Conservation (phyloP, 1,139 yeast genomes). For the Kazachstania sp. region DNA sequence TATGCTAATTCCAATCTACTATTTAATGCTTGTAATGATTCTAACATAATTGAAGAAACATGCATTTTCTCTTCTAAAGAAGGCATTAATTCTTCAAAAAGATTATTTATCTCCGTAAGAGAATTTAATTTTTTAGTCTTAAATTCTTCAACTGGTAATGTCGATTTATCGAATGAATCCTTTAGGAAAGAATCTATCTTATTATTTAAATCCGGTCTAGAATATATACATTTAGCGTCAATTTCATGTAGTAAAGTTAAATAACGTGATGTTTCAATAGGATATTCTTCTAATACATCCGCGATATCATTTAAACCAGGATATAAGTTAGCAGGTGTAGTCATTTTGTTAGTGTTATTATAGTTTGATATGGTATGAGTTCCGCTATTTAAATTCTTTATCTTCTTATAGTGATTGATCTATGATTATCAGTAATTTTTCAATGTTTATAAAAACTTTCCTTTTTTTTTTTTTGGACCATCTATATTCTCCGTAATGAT, state of each 20-base stretch:
- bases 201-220: slow-evolving; percentile 58
- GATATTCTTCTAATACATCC: slow-evolving; percentile 88
- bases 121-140: slow-evolving; percentile 28
- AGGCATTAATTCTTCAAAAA: slow-evolving; percentile 70
- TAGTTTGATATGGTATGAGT: too few relatives aligned
- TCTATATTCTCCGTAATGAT: too few relatives aligned
- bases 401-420: not conserved
- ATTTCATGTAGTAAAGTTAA: slow-evolving; percentile 85
- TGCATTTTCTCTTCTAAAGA: slow-evolving; percentile 96
- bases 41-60: slow-evolving; percentile 87
- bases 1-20: slow-evolving; percentile 73
- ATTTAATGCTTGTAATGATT: slow-evolving; percentile 60
- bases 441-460: not conserved
- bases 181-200: slow-evolving; percentile 45
- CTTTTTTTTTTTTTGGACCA: too few relatives aligned
- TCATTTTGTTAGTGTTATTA: slow-evolving; percentile 11
- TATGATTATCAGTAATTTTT: not conserved
- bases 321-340: slow-evolving; percentile 32
- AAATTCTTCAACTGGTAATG: slow-evolving; percentile 21
- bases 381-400: too few relatives aligned
- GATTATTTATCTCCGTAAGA: slow-evolving; percentile 36
- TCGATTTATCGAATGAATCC: slow-evolving; percentile 5
- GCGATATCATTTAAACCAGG: slow-evolving; percentile 90
- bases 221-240: slow-evolving; percentile 82
- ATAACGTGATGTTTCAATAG: slow-evolving; percentile 73